Base-by-base conservation (phyloP, 2,329 filamentous ascomycete genomes). In the Incumbomyces delicatus region DNA sequence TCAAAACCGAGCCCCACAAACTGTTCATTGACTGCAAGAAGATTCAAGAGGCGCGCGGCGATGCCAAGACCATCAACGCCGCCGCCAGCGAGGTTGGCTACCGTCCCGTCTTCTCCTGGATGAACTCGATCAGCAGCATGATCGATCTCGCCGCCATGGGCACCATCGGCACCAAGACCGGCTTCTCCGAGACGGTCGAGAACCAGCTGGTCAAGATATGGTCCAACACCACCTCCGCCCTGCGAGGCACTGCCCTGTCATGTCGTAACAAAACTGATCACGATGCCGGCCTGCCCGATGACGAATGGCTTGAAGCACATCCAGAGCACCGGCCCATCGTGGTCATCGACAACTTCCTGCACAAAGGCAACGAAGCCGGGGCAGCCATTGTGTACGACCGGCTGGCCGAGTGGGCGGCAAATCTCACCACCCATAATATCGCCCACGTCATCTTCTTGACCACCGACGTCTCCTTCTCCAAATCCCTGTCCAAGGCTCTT, bases 381-480 rank as follows among this genome's bases (percentile, higher is more conserved):
- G 68, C 82, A n/a, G 48, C 48, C 31, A 73, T 89, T 16, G 85
- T 86, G 48, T 69, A 77, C 51, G 83, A 89, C 53, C 87, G 86
- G 61, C 72, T 90, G 41, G 81, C 88, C 0, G 87, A 95, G 60
- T 96, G 90, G 87, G 88, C 89, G 1, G 88, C 92, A 3, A 74
- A 80, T 1, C 69, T 95, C 22, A 89, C 92, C 0, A 86, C 87
- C 38, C 82, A 83, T 44, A 95, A 95, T 54, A 76, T 94, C 36
- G 90, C 90, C 0, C 92, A 96, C 63, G 88, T 96, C 47, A 82
- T 98, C 48, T 95, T 96, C 71, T 72, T 98, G 32, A 95, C 90
- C 0, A 87, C 84, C 48, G 90, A 96, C 53, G 78, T 87, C 1
- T 86, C 87, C 0, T 95, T 87, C 65, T 83, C 85, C 41, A 96